Base-by-base conservation (phyloP, 441 rosid genomes). In the Daphne laureola region DNA sequence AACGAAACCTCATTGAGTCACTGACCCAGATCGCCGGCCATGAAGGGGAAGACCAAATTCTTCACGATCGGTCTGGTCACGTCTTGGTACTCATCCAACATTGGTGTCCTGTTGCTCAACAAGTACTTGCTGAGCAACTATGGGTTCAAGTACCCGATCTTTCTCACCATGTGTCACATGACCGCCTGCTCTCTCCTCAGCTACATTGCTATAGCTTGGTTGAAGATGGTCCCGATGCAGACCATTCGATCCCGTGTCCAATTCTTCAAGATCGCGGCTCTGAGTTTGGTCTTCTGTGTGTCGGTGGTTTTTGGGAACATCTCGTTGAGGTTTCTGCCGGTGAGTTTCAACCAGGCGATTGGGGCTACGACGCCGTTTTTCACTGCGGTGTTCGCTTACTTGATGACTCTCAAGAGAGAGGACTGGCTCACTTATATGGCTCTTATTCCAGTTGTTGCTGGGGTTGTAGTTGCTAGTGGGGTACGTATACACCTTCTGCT, bases 311-410 rank as follows among this genome's bases (percentile, higher is more conserved):
- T 83, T 31, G 98, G 98, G 0, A 90, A 90, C 50, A 60, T 90
- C 52, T 87, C 95, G 6, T 68, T 90, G 12, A 65, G 96, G 52
- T 90, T 78, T 54, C 65, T 90, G 1, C 96, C 98, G 3, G 96
- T 90, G 14, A 83, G 92, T 4, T 90, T 90, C 49, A 90, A 78
- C 47, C 95, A 87, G 69, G 98, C 98, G 0, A 51, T 87, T 46
- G 98, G 98, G 27, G 98, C 98, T 5, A 90, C 98, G 49, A 87
- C 96, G 26, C 97, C 97, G 17, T 90, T 90, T 56, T 90, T 90
- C 59, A 90, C 96, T 0, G 96, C 97, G 0, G 81, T 90, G 46
- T 87, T 90, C 43, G 98, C 96, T 50, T 90, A 85, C 63, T 43
- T 83, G 64, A 85, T 87, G 73, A 87, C 96, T 0, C 46, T 81